A percentile compares a stretch with the other conserved stretches of the same genome.
Evolutionary conservation across 352 stramenopile genomes (phyloP).

Genomic region (Phytophthora nicotianae): DNA sequence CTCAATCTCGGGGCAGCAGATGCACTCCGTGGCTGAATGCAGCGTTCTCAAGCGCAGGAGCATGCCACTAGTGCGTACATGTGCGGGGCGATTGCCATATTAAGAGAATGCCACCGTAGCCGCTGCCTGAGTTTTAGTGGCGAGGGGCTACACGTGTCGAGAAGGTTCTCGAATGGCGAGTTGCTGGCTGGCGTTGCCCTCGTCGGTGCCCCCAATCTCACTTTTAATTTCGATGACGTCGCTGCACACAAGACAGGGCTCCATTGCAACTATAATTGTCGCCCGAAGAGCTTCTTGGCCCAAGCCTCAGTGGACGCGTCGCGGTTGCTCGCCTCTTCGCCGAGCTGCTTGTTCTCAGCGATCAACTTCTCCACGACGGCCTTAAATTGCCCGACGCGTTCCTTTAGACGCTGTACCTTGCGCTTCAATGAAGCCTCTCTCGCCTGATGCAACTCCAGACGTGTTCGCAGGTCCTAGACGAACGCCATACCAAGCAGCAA

Average conservation of each 20-base stretch:
- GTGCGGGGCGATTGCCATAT: not conserved
- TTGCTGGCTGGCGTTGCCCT: conserved; percentile 10
- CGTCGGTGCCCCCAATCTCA: not conserved
- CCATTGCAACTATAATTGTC: not conserved
- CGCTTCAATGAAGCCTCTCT: conserved; percentile 11
- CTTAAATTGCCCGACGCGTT: conserved; percentile 30
- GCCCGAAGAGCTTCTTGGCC: conserved; percentile 29
- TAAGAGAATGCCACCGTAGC: not conserved
- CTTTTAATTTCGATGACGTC: conserved; percentile 16
- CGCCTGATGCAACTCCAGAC: conserved; percentile 23
- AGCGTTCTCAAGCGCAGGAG: not conserved
- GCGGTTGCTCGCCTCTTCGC: conserved; percentile 30
- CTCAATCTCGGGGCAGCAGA: conserved; percentile 1
- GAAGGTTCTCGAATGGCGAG: conserved; percentile 35
- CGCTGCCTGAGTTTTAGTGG: not conserved
- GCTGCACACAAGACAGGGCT: conserved; percentile 20
- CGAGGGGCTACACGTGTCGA: conserved; percentile 17
- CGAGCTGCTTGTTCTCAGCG: conserved; percentile 35
- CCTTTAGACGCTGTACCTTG: conserved; percentile 23
- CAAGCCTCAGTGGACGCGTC: conserved; percentile 32
- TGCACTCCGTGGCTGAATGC: not conserved
- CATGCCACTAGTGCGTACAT: not conserved
- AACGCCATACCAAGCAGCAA: conserved; percentile 3
- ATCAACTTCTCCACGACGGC: conserved; percentile 21
- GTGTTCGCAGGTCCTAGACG: conserved; percentile 24